These are phyloP conservation scores for Colletotrichum euphorbiae DNA, from an alignment of 2,329 filamentous ascomycete genomes.

Conservation along the genomic window DNA sequence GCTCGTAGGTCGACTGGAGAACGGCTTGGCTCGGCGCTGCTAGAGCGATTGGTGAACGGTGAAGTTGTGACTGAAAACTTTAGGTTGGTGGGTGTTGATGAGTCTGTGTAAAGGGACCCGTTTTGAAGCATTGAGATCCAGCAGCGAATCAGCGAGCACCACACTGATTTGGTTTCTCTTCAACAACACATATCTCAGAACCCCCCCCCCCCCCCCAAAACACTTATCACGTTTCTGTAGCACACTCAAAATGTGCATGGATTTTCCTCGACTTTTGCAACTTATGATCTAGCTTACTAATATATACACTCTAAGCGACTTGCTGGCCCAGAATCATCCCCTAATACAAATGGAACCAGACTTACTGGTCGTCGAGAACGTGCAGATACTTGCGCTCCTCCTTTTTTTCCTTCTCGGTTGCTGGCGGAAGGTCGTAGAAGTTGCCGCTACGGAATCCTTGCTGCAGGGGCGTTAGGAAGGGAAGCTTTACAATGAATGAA, in stretches of 20 bases:
- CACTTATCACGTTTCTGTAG: neutral
- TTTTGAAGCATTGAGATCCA: slow-evolving; percentile 18
- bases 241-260: slow-evolving; percentile 23
- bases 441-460: slow-evolving; percentile 90
- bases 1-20: neutral
- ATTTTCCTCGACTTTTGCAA: slow-evolving; percentile 37
- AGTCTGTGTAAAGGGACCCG: slow-evolving; percentile 13
- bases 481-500: neutral
- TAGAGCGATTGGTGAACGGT: too few species aligned
- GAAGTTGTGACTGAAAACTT: too few species aligned
- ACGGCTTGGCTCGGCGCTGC: too few species aligned
- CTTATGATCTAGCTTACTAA: slow-evolving; percentile 45
- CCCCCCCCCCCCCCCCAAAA: neutral
- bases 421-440: slow-evolving; percentile 93
- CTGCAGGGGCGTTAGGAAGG: slow-evolving; percentile 59
- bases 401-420: slow-evolving; percentile 92
- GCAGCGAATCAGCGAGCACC: slow-evolving; percentile 28
- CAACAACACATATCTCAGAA: neutral
- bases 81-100: neutral
- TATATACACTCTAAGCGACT: slow-evolving; percentile 46
- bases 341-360: slow-evolving; percentile 40
- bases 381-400: slow-evolving; percentile 98
- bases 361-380: slow-evolving; percentile 81
- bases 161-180: neutral
- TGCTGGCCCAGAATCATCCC: slow-evolving; percentile 35